These are phyloP conservation scores for Bisporella sp. DNA, from an alignment of 2,329 filamentous ascomycete species.

Conservation along the genomic window DNA sequence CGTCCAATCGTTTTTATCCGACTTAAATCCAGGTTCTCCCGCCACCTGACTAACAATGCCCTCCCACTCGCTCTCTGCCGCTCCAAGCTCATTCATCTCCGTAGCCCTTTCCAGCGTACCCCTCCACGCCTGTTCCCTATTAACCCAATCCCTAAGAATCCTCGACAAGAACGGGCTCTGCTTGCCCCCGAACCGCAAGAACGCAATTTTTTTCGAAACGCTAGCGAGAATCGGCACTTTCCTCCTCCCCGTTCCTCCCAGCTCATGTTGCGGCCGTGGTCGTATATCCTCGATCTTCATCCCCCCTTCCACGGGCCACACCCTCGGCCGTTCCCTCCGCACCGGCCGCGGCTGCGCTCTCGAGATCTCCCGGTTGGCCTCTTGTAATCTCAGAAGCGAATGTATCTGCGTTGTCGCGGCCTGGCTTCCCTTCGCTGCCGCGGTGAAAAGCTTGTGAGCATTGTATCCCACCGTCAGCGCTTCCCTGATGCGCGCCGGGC, in stretches of 20 bases:
- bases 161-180: conserved; percentile 54
- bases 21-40: conserved; percentile 18
- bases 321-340: conserved; percentile 9
- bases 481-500: conserved; percentile 51
- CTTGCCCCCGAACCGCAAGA: conserved; percentile 60
- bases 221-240: conserved; percentile 52
- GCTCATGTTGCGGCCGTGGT: conserved; percentile 40
- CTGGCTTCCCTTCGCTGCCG: conserved; percentile 16
- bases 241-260: conserved; percentile 40
- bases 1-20: conserved; percentile 32
- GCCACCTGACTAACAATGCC: conserved; percentile 21
- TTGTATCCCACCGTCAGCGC: conserved; percentile 64
- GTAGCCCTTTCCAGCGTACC: conserved; percentile 32
- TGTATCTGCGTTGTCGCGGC: conserved; percentile 22
- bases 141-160: conserved; percentile 46
- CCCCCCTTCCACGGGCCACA: conserved; percentile 23
- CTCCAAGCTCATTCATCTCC: conserved; percentile 26
- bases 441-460: conserved; percentile 28
- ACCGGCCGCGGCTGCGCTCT: conserved; percentile 3
- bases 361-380: not conserved
- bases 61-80: conserved; percentile 44
- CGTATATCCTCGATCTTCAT: conserved; percentile 42
- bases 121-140: conserved; percentile 36
- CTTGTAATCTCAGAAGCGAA: conserved; percentile 25
- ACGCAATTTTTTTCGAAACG: conserved; percentile 47